phyloP scores from a whole-genome alignment of 331 rosid genomes.

The Pyrus hybrid region DNA sequence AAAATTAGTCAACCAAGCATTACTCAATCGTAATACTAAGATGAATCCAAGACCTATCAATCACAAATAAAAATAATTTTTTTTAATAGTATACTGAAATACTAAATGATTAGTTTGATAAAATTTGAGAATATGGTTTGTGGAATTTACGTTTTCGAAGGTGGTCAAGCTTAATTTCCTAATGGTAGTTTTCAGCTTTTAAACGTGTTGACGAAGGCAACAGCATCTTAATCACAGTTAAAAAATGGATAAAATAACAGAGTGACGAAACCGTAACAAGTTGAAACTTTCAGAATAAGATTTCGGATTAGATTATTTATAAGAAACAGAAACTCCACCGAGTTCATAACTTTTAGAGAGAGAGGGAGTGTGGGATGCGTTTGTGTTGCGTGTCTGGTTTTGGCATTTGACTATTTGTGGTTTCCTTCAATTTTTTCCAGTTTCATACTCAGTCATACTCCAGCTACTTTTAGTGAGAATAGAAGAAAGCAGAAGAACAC shows the following conservation, averaged over 20 bases:
- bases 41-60: too few species aligned
- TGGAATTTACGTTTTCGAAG: neutral
- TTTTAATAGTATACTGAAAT: too few species aligned
- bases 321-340: neutral
- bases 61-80: neutral
- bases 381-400: neutral
- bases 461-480: neutral
- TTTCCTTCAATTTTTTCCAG: neutral
- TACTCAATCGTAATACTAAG: too few species aligned
- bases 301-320: neutral
- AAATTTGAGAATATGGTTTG: neutral
- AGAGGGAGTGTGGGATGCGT: neutral
- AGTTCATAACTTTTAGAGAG: neutral
- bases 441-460: neutral
- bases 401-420: neutral
- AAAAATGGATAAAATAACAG: too few species aligned
- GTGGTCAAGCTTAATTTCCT: neutral
- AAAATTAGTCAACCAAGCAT: too few species aligned
- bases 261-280: too few species aligned
- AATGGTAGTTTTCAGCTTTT: neutral
- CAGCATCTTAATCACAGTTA: neutral
- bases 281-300: neutral
- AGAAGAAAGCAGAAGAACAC: neutral
- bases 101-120: neutral
- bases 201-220: slow-evolving; percentile 1